These are phyloP conservation scores for Yamadazyma sp. DNA, from an alignment of 1,139 yeast species.

Conservation along the genomic window DNA sequence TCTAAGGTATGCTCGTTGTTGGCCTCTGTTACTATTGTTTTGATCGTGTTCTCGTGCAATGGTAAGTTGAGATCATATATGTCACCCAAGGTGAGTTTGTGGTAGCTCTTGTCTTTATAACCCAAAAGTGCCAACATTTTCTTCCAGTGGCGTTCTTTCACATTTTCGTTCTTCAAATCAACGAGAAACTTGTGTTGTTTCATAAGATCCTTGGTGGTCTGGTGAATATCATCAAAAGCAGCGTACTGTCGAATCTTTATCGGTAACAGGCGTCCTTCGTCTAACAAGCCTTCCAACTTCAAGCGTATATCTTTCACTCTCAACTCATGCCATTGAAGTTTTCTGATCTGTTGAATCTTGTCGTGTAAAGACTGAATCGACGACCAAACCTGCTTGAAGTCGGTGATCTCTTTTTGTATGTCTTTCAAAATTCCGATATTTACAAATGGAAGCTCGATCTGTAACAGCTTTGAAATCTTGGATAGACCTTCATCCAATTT, in stretches of 20 bases:
- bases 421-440: constrained; percentile 26
- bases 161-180: constrained; percentile 55
- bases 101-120: constrained; percentile 14
- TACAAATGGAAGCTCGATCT: constrained; percentile 11
- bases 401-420: constrained; percentile 52
- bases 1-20: constrained; percentile 72
- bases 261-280: constrained; percentile 54
- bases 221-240: constrained; percentile 63
- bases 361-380: constrained; percentile 58
- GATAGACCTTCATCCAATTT: constrained; percentile 24
- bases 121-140: constrained; percentile 40
- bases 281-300: constrained; percentile 52
- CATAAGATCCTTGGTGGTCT: constrained; percentile 40
- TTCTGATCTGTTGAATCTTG: constrained; percentile 45
- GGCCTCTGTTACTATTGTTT: constrained; percentile 60
- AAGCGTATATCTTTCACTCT: constrained; percentile 49
- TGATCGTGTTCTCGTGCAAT: constrained; percentile 47
- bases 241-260: constrained; percentile 63
- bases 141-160: constrained; percentile 73
- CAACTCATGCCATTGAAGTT: constrained; percentile 50
- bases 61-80: constrained; percentile 58
- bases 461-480: constrained; percentile 41
- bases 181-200: constrained; percentile 40
- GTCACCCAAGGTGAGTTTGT: constrained; percentile 50
- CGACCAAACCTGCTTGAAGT: constrained; percentile 65